phyloP scores from a whole-genome alignment of 192 early-diverging fungal species.

The Coemansia sp. region DNA sequence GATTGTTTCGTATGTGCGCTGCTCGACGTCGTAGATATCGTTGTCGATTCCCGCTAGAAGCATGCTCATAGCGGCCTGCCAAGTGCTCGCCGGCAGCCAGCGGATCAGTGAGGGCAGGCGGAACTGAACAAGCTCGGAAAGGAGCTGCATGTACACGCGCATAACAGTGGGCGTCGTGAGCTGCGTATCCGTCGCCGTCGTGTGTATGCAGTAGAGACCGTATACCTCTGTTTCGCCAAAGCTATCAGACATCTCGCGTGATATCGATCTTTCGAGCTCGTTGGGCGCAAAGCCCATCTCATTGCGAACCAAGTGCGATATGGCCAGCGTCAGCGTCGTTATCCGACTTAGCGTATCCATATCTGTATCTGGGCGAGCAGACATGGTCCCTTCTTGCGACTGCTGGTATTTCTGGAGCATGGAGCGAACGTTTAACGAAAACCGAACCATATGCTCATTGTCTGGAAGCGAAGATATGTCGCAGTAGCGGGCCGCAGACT shows the following conservation, averaged over 20 bases:
- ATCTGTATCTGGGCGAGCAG: slow-evolving; percentile 11
- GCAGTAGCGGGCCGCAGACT: slow-evolving; percentile 40
- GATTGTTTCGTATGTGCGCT: slow-evolving; percentile 45
- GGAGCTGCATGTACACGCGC: slow-evolving; percentile 40
- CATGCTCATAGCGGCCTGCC: slow-evolving; percentile 28
- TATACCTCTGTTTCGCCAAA: slow-evolving; percentile 51
- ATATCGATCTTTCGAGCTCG: slow-evolving; percentile 19
- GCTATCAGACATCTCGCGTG: slow-evolving; percentile 31
- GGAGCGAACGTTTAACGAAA: slow-evolving; percentile 31
- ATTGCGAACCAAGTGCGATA: slow-evolving; percentile 43
- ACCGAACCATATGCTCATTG: slow-evolving; percentile 34
- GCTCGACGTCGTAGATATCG: slow-evolving; percentile 43
- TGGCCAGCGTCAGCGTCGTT: slow-evolving; percentile 29
- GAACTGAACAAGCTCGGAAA: slow-evolving; percentile 47
- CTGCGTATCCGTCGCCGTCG: slow-evolving; percentile 24
- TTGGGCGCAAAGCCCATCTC: slow-evolving; percentile 49
- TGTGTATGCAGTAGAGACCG: slow-evolving; percentile 45
- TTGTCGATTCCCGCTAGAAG: slow-evolving; percentile 38
- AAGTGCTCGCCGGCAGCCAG: slow-evolving; percentile 39
- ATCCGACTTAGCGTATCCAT: slow-evolving; percentile 26
- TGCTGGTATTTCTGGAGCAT: slow-evolving; percentile 33
- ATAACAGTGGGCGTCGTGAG: slow-evolving; percentile 37
- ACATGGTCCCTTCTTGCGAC: background rate
- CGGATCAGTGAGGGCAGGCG: slow-evolving; percentile 43
- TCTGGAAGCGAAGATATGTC: slow-evolving; percentile 41